Conservation (phyloP, 805 yeast species). For the Saccharomycopsis schoenii region DNA sequence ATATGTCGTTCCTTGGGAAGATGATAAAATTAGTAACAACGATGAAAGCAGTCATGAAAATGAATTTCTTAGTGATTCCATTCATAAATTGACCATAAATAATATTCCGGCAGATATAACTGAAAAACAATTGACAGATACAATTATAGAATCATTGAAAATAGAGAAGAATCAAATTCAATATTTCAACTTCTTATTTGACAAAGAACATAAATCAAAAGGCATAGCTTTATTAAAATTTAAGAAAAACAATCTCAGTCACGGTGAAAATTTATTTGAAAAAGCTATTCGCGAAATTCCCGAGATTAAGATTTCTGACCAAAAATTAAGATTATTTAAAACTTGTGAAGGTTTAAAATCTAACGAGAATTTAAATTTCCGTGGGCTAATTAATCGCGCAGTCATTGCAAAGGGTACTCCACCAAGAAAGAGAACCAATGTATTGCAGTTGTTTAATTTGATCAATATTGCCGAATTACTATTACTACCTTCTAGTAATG, state of each 20-base stretch:
- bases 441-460: slow-evolving; percentile 57
- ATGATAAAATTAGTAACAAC: slow-evolving; percentile 11
- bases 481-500: neutral
- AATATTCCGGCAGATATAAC: slow-evolving; percentile 35
- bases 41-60: slow-evolving; percentile 22
- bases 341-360: slow-evolving; percentile 29
- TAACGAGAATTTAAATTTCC: slow-evolving; percentile 20
- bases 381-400: slow-evolving; percentile 17
- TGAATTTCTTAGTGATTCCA: slow-evolving; percentile 30
- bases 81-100: slow-evolving; percentile 36
- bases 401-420: slow-evolving; percentile 25
- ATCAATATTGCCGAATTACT: slow-evolving; percentile 23
- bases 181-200: slow-evolving; percentile 28
- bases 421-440: slow-evolving; percentile 28
- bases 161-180: slow-evolving; percentile 26
- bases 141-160: slow-evolving; percentile 27
- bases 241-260: slow-evolving; percentile 11
- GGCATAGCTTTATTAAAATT: slow-evolving; percentile 52
- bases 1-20: slow-evolving; percentile 29
- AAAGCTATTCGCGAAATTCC: slow-evolving; percentile 28
- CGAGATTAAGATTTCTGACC: slow-evolving; percentile 29
- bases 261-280: slow-evolving; percentile 19
- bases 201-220: slow-evolving; percentile 38
- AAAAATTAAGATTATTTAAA: slow-evolving; percentile 27
- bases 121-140: slow-evolving; percentile 31